Evolutionary conservation across 1,284 basidiomycete genomes (phyloP), one percentile per base, ranked within the genome.

Genomic region (Cutaneotrichosporon spelunceum): DNA sequence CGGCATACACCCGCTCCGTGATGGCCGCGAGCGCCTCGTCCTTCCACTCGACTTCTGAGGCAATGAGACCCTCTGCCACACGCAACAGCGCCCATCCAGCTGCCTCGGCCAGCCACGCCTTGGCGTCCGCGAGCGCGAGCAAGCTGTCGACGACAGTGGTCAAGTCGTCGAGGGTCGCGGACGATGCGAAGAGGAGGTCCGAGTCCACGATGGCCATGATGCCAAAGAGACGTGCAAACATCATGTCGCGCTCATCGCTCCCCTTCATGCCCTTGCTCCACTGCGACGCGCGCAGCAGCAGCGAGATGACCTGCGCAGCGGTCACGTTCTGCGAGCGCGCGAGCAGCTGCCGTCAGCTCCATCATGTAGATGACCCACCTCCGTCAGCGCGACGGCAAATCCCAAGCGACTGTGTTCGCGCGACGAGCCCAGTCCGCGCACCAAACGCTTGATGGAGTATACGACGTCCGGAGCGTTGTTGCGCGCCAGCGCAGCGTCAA

Each of bases 351-450:
- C 27, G 34, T 53, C 49, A 49, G 62, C 45, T 24, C 24, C 2
- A 30, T 24, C 45, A 36, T 9, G 27, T 16, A 1, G 34, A 11
- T 47, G 19, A 81, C 86, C 67, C 72, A 93, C 93, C 83, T 97
- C 94, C 1, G 95, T 93, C 68, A 99, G 82, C 21, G 93, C 92
- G 48, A 98, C 94, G 9, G 94, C 91, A 75, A 98, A 99, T 14
- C 95, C 95, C 36, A 96, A 81, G 67, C 95, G 82, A 74, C 92
- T 93, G 78, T 90, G 93, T 78, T 98, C 93, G 67, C 94, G 83
- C 2, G 93, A 90, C 78, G 90, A 93, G 0, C 90, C 92, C 27
- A 99, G 82, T 21, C 95, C 95, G 47, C 92, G 83, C 33, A 94
- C 81, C 30, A 96, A 83, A 36, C 93, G 80, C 64, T 90, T 85